Evolutionary conservation across 805 yeast genomes (phyloP), one percentile per base, ranked within the genome.

Genomic region (Candida parachauliodes): DNA sequence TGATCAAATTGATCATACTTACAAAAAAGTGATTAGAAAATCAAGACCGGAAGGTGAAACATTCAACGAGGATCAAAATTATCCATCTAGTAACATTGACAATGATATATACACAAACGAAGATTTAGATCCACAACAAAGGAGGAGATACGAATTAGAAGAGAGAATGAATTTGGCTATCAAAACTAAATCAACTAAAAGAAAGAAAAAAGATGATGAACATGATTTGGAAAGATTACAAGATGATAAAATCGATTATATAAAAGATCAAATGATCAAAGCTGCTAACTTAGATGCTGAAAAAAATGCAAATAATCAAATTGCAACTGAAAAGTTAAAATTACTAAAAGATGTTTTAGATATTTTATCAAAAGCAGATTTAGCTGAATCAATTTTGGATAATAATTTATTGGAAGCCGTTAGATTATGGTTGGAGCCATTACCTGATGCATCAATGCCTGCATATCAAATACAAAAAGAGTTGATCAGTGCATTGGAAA

Each of bases 391-490:
- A 20, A 87, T 93, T 42, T 72, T 93, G 53, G 99, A 93, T 66
- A 93, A 93, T 59, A 93, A 93, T 60, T 62, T 93, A 50, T 70
- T 93, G 42, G 97, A 91, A 52, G 91, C 95, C 35, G 89, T 93
- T 19, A 76, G 98, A 50, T 81, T 88, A 58, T 93, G 99, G 99
- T 72, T 93, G 41, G 99, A 93, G 61, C 99, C 99, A 21, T 72
- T 93, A 51, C 98, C 98, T 3, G 98, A 94, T 70, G 95, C 94
- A 32, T 87, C 96, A 8, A 72, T 93, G 63, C 99, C 99, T n/a
- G 89, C 96, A 1, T 93, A 84, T 65, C 95, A 88, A 59, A 91
- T 93, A 47, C 98, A 93, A 60, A 87, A 83, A 59, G 89, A 84
- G 39, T 65, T 93, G 50, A 85, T 93, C 49, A 68, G 70, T 14